Conservation (phyloP, 768 basidiomycete species). For the Podaxis sp. region DNA sequence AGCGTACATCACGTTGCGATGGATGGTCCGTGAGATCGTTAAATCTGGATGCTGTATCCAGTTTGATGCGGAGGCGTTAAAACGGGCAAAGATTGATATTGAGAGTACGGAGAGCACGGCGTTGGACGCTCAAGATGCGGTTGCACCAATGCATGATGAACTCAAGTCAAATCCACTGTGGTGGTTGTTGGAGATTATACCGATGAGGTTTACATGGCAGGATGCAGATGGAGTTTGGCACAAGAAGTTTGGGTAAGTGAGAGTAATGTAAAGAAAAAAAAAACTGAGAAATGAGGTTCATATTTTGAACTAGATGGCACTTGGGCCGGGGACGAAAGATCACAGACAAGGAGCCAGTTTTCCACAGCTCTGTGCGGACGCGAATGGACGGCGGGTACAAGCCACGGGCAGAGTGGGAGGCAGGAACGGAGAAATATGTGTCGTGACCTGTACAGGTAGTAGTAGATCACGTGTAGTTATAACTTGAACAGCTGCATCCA, state of each 20-base stretch:
- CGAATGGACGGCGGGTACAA: constrained; percentile 54
- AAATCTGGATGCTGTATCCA: constrained; percentile 52
- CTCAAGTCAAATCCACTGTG: constrained; percentile 42
- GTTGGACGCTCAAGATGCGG: constrained; percentile 32
- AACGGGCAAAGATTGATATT: constrained; percentile 32
- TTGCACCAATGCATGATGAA: constrained; percentile 51
- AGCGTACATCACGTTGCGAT: constrained; percentile 60
- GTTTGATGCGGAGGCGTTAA: constrained; percentile 49
- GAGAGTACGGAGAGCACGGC: constrained; percentile 12
- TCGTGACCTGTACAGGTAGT: constrained; percentile 14
- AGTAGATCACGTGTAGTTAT: constrained; percentile 5
- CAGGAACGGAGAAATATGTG: constrained; percentile 44
- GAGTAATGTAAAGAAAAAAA: too few species aligned
- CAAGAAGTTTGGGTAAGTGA: constrained; percentile 46
- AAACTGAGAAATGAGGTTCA: background rate
- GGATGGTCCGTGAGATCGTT: constrained; percentile 75
- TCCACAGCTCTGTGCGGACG: constrained; percentile 61
- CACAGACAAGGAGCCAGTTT: constrained; percentile 39
- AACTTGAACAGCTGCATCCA: constrained; percentile 16
- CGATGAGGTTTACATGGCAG: constrained; percentile 50
- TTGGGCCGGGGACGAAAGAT: constrained; percentile 56
- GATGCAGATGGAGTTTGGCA: constrained; percentile 53
- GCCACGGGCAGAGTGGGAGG: constrained; percentile 50
- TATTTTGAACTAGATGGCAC: constrained; percentile 35
- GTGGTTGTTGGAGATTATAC: constrained; percentile 74